Percentiles rank a stretch among this genome's conserved stretches.
Evolutionary conservation across 305 asterid species (phyloP).

Genomic region (Fraxinus velutina): DNA sequence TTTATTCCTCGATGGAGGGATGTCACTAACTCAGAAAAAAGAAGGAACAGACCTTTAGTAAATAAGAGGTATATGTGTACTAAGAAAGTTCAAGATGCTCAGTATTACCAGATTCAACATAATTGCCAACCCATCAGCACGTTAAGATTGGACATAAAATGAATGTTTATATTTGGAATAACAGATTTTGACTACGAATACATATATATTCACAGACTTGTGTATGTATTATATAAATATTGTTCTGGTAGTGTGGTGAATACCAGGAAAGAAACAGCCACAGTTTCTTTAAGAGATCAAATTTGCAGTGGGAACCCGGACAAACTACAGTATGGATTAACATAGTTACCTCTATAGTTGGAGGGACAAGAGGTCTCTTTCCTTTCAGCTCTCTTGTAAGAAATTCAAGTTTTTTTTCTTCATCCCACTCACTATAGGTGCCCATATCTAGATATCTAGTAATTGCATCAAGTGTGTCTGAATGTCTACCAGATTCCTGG

Average conservation of each 20-base stretch:
- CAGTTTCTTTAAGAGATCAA: not conserved
- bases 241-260: not conserved
- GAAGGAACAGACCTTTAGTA: not conserved
- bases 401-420: slow-evolving; percentile 73
- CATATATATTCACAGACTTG: not conserved
- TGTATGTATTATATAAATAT: not conserved
- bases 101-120: not conserved
- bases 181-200: not conserved
- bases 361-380: slow-evolving; percentile 89
- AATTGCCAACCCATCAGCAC: not conserved
- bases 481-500: slow-evolving; percentile 92
- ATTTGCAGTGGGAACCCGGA: not conserved
- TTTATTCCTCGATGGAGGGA: not conserved
- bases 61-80: not conserved
- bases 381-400: slow-evolving; percentile 84
- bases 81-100: not conserved
- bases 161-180: not conserved
- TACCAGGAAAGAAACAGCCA: not conserved
- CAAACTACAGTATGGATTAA: not conserved
- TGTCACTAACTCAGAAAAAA: not conserved
- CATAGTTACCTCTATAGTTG: slow-evolving; percentile 60
- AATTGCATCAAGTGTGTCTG: slow-evolving; percentile 91
- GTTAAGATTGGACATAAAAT: not conserved
- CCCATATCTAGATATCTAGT: slow-evolving; percentile 87
- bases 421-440: slow-evolving; percentile 93